Percentiles rank a stretch among this genome's conserved stretches.
These are phyloP conservation scores for Raddia guianensis DNA, from an alignment of 176 grass and related monocot genomes.

Conservation along the genomic window DNA sequence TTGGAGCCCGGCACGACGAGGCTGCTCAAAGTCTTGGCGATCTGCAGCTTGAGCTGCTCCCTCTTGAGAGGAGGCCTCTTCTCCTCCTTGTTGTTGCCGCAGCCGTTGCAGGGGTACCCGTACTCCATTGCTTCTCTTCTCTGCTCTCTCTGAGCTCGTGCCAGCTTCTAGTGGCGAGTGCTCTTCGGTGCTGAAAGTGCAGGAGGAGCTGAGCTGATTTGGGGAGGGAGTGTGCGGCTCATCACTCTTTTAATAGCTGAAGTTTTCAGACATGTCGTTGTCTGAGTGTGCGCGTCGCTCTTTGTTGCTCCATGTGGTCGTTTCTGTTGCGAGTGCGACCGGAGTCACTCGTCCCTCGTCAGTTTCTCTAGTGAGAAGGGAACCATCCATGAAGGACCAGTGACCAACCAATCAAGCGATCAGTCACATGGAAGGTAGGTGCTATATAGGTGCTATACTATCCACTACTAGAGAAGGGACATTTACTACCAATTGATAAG, in stretches of 20 bases:
- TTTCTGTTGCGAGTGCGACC: slow-evolving; percentile 25
- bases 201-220: background rate
- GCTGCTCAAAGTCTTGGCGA: slow-evolving; percentile 35
- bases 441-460: too few species aligned
- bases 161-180: background rate
- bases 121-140: slow-evolving; percentile 40
- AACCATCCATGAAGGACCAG: too few species aligned
- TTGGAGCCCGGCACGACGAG: slow-evolving; percentile 31
- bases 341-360: background rate
- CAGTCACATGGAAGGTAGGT: too few species aligned
- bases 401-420: too few species aligned
- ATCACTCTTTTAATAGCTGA: slow-evolving; percentile 26
- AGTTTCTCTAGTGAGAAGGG: background rate
- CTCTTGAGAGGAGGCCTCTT: slow-evolving; percentile 56
- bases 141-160: background rate
- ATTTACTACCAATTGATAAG: too few species aligned
- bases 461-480: too few species aligned
- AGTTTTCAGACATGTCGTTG: background rate
- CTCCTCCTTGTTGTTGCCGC: slow-evolving; percentile 28
- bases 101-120: slow-evolving; percentile 32
- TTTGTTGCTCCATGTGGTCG: background rate
- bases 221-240: background rate
- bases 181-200: slow-evolving; percentile 6
- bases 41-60: slow-evolving; percentile 59
- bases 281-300: too few species aligned